phyloP scores from a whole-genome alignment of 2,329 filamentous ascomycete genomes.

The Daldinia sp. region DNA sequence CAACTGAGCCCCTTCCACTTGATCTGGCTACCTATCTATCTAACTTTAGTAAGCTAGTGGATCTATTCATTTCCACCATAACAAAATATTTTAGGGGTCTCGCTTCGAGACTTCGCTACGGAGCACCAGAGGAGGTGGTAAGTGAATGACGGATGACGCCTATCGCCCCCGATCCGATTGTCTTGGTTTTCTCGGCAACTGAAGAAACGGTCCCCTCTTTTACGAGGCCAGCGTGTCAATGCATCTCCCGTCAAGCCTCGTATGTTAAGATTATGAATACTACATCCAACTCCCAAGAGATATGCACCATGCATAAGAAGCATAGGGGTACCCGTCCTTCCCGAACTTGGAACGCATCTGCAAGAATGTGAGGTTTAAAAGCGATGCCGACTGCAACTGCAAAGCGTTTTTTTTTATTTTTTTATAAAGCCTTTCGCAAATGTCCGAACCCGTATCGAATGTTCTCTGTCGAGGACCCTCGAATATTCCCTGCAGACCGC shows the following conservation, averaged over 20 bases:
- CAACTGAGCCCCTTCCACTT: not conserved
- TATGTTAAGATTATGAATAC: slow-evolving; percentile 37
- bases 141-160: slow-evolving; percentile 9
- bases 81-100: slow-evolving; percentile 20
- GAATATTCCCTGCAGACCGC: not conserved
- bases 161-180: slow-evolving; percentile 23
- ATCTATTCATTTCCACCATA: slow-evolving; percentile 20
- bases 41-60: slow-evolving; percentile 5
- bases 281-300: slow-evolving; percentile 7
- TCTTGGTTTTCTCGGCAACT: slow-evolving; percentile 28
- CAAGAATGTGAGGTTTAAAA: slow-evolving; percentile 18
- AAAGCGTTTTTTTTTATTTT: not conserved
- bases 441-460: slow-evolving; percentile 8
- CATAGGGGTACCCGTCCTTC: slow-evolving; percentile 24
- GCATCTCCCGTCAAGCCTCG: slow-evolving; percentile 29
- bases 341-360: slow-evolving; percentile 17
- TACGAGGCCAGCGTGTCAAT: slow-evolving; percentile 36
- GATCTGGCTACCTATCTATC: not conserved
- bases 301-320: slow-evolving; percentile 7
- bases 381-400: slow-evolving; percentile 4
- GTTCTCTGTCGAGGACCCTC: not conserved
- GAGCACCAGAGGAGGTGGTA: not conserved
- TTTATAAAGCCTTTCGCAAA: slow-evolving; percentile 6
- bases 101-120: slow-evolving; percentile 2
- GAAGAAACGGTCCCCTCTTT: slow-evolving; percentile 28